Evolutionary conservation across 1,139 yeast genomes (phyloP).

Genomic region (Saccharomycopsis phalli): DNA sequence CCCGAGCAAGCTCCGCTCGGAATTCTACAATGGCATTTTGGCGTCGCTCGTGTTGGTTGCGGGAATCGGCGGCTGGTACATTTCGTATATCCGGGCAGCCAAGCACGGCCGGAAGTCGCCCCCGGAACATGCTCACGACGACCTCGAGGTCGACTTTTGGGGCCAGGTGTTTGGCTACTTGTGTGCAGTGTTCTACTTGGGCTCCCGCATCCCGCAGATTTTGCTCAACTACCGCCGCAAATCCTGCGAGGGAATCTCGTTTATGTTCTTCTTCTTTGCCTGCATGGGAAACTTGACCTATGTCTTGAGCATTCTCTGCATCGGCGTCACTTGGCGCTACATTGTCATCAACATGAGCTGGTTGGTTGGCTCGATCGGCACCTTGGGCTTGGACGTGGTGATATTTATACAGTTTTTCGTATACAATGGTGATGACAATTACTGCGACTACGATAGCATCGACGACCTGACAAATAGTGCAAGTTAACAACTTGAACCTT

Average conservation of each 20-base stretch:
- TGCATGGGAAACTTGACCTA: slow-evolving; percentile 87
- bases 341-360: slow-evolving; percentile 79
- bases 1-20: slow-evolving; percentile 6
- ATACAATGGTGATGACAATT: slow-evolving; percentile 43
- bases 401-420: slow-evolving; percentile 83
- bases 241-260: slow-evolving; percentile 88
- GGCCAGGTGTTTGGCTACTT: slow-evolving; percentile 92
- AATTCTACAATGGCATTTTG: slow-evolving; percentile 49
- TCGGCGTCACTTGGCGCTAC: slow-evolving; percentile 62
- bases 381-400: slow-evolving; percentile 71
- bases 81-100: slow-evolving; percentile 39
- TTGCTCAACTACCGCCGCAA: slow-evolving; percentile 72
- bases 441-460: slow-evolving; percentile 12
- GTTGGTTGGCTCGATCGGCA: slow-evolving; percentile 89
- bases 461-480: no score
- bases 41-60: slow-evolving; percentile 63
- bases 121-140: slow-evolving; percentile 27
- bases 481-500: no score
- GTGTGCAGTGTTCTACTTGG: slow-evolving; percentile 77
- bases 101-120: slow-evolving; percentile 25
- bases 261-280: slow-evolving; percentile 86
- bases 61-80: slow-evolving; percentile 82
- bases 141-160: slow-evolving; percentile 53
- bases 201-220: slow-evolving; percentile 87
- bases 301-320: slow-evolving; percentile 72